phyloP scores from a whole-genome alignment of 108 stramenopile genomes.

The Mediolabrus comicus region DNA sequence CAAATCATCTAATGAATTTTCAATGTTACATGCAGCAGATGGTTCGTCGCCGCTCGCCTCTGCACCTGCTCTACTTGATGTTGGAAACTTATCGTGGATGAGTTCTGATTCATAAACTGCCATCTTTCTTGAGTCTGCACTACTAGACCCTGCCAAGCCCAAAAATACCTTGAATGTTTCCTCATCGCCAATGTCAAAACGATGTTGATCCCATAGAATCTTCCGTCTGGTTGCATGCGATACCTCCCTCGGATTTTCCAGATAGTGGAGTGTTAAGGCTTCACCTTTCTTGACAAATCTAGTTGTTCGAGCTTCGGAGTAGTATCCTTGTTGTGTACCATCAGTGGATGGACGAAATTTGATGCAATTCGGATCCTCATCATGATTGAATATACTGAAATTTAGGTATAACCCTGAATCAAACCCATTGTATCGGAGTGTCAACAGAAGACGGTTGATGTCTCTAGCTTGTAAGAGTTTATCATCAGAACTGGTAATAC shows the following conservation, averaged over 20 bases:
- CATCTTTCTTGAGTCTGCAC: slow-evolving; percentile 11
- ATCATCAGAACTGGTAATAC: slow-evolving; percentile 47
- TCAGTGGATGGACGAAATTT: slow-evolving; percentile 56
- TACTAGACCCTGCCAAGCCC: slow-evolving; percentile 1
- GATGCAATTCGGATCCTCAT: slow-evolving; percentile 73
- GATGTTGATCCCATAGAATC: slow-evolving; percentile 80
- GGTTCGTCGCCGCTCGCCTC: slow-evolving; percentile 13
- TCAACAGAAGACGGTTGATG: slow-evolving; percentile 61
- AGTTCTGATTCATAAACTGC: slow-evolving; percentile 43
- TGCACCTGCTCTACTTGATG: slow-evolving; percentile 34
- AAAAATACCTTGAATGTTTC: slow-evolving; percentile 10
- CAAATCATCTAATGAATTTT: slow-evolving; percentile 59
- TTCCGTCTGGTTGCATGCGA: slow-evolving; percentile 65
- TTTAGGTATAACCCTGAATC: slow-evolving; percentile 76
- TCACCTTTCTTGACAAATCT: slow-evolving; percentile 61
- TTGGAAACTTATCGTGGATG: slow-evolving; percentile 53
- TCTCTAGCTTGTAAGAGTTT: slow-evolving; percentile 39
- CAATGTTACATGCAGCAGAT: slow-evolving; percentile 56
- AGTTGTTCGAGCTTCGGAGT: slow-evolving; percentile 82
- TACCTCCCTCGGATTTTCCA: slow-evolving; percentile 62
- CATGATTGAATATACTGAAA: slow-evolving; percentile 83
- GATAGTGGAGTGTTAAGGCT: slow-evolving; percentile 72
- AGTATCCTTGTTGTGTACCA: slow-evolving; percentile 14
- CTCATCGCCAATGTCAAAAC: slow-evolving; percentile 77
- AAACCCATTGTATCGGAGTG: slow-evolving; percentile 80